Conservation (phyloP, 1,284 basidiomycete species). For the Tilletia indica region DNA sequence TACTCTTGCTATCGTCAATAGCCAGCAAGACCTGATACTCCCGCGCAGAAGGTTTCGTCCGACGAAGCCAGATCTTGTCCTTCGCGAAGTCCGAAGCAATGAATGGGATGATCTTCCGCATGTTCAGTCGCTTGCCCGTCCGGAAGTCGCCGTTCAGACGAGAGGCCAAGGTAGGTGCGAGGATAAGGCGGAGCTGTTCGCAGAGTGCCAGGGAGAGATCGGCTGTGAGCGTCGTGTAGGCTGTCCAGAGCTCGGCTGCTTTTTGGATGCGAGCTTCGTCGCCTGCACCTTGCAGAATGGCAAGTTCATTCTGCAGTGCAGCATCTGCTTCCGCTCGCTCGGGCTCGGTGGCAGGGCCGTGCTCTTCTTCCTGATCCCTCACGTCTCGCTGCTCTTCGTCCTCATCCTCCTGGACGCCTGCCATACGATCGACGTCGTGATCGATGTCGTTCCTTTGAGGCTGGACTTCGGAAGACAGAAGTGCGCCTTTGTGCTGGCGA, state of each 20-base stretch:
- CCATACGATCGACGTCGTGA: background rate
- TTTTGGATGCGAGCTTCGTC: constrained; percentile 47
- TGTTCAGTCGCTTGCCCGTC: constrained; percentile 95
- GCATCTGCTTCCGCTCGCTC: constrained; percentile 14
- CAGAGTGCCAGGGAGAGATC: constrained; percentile 75
- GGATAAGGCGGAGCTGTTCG: constrained; percentile 92
- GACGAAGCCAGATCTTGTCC: constrained; percentile 97
- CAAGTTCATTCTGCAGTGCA: background rate
- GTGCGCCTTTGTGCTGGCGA: background rate
- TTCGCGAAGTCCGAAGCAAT: constrained; percentile 99
- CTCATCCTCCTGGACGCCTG: background rate
- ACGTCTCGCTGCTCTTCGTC: background rate
- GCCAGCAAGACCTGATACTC: constrained; percentile 95
- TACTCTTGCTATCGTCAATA: constrained; percentile 92
- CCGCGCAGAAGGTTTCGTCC: constrained; percentile 86
- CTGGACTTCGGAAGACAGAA: constrained; percentile 10
- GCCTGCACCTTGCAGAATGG: constrained; percentile 1
- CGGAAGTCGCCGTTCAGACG: constrained; percentile 95
- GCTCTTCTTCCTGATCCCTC: background rate
- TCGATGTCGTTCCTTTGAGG: background rate
- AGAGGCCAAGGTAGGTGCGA: constrained; percentile 91
- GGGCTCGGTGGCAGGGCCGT: background rate
- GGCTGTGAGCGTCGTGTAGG: constrained; percentile 84
- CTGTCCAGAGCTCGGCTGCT: constrained; percentile 79
- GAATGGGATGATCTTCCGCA: constrained; percentile 98